Evolutionary conservation across 1,284 basidiomycete species (phyloP).

Genomic region (Pseudozyma pruni): DNA sequence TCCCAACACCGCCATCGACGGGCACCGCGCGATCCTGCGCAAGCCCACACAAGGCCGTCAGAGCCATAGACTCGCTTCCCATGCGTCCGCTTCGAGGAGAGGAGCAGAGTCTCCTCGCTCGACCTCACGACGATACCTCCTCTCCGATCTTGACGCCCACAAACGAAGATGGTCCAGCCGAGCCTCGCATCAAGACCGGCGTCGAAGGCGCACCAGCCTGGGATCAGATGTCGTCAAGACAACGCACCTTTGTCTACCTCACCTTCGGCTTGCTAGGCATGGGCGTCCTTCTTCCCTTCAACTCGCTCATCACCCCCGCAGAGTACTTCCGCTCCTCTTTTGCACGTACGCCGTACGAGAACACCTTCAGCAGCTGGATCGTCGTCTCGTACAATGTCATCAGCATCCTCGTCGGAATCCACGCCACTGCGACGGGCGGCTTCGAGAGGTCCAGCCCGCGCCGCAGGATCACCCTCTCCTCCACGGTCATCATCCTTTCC

Average conservation of each 20-base stretch:
- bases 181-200: conserved; percentile 44
- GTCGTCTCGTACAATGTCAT: conserved; percentile 54
- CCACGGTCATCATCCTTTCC: conserved; percentile 30
- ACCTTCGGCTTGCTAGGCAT: conserved; percentile 49
- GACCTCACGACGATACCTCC: conserved; percentile 17
- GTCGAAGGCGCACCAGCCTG: conserved; percentile 47
- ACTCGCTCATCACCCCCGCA: conserved; percentile 62
- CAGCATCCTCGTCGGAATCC: conserved; percentile 56
- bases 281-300: conserved; percentile 52
- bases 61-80: conserved; percentile 31
- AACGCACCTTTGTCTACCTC: conserved; percentile 36
- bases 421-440: conserved; percentile 47
- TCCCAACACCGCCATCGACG: background rate
- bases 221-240: conserved; percentile 24
- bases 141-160: conserved; percentile 19
- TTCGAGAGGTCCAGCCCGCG: conserved; percentile 45
- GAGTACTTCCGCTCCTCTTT: conserved; percentile 61
- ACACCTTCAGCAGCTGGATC: conserved; percentile 62
- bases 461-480: conserved; percentile 34
- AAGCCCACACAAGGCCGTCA: conserved; percentile 4
- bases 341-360: conserved; percentile 35
- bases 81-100: conserved; percentile 43
- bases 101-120: conserved; percentile 42
- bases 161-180: conserved; percentile 29
- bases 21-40: conserved; percentile 10